phyloP scores from a whole-genome alignment of 805 yeast species.

The Starmera quercuum region DNA sequence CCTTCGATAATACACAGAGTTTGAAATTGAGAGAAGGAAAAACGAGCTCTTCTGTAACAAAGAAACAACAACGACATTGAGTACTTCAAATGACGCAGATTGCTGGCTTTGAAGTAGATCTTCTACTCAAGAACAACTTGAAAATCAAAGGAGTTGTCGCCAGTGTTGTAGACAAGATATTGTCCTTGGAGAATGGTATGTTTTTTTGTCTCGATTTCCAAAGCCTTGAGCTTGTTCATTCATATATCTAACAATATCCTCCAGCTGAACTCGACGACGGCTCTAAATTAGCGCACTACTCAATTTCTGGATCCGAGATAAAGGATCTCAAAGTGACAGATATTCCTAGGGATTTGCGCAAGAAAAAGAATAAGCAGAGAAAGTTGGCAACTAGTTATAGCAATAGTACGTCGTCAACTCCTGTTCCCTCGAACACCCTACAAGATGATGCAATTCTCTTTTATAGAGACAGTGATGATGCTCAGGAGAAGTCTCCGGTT shows the following conservation, averaged over 20 bases:
- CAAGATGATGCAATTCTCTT: conserved; percentile 25
- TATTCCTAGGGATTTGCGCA: conserved; percentile 32
- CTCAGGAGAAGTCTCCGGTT: conserved; percentile 1
- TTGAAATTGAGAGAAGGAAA: no score
- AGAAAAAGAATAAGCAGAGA: conserved; percentile 17
- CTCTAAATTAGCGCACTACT: conserved; percentile 5
- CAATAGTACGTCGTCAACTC: conserved; percentile 5
- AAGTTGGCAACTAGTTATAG: conserved; percentile 7
- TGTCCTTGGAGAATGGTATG: conserved; percentile 31
- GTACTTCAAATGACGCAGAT: conserved; percentile 36
- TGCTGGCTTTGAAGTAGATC: conserved; percentile 37
- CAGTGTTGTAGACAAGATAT: conserved; percentile 31
- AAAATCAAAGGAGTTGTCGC: conserved; percentile 32
- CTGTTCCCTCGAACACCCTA: conserved; percentile 1
- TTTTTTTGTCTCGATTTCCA: conserved; percentile 20
- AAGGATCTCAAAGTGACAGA: conserved; percentile 49
- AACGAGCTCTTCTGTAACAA: no score
- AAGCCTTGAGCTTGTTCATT: conserved; percentile 17
- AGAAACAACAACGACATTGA: no score
- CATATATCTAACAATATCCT: no score
- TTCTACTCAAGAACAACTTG: conserved; percentile 34
- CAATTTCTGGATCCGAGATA: conserved; percentile 31
- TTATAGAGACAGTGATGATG: conserved; percentile 10
- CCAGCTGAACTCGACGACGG: conserved; percentile 4
- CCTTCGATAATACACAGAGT: no score